These are phyloP conservation scores for Aspergillus novoparasiticus DNA, from an alignment of 2,329 filamentous ascomycete species.

Conservation along the genomic window DNA sequence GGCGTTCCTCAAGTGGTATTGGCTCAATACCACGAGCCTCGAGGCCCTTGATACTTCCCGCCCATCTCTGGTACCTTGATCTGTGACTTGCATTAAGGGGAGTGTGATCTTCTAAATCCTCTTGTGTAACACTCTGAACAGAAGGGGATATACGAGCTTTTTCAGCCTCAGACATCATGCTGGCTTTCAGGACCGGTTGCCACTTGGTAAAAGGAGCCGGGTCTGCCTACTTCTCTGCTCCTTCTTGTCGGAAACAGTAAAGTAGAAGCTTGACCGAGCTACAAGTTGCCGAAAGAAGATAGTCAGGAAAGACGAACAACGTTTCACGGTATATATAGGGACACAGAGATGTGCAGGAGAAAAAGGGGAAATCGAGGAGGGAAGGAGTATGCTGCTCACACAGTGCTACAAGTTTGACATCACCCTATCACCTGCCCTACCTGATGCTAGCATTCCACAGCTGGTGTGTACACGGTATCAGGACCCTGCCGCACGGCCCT, in stretches of 20 bases:
- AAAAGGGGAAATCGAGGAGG: conserved; percentile 11
- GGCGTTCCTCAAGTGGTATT: conserved; percentile 30
- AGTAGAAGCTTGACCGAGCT: not conserved
- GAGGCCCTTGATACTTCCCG: conserved; percentile 26
- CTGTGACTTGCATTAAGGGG: conserved; percentile 10
- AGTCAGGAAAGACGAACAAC: not conserved
- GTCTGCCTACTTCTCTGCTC: not conserved
- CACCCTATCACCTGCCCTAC: conserved; percentile 21
- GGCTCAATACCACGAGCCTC: conserved; percentile 33
- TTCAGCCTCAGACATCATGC: conserved; percentile 27
- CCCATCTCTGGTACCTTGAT: conserved; percentile 27
- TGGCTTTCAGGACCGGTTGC: conserved; percentile 1
- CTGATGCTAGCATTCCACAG: conserved; percentile 22
- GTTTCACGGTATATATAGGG: conserved; percentile 16
- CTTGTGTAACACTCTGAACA: conserved; percentile 26
- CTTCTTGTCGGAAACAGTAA: not conserved
- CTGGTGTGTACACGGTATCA: conserved; percentile 2
- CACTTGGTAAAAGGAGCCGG: not conserved
- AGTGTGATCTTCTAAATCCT: conserved; percentile 22
- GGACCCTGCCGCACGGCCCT: conserved; percentile 5
- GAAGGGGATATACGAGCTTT: conserved; percentile 28
- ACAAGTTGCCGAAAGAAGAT: conserved; percentile 1
- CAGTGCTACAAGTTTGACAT: conserved; percentile 18
- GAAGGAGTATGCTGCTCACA: conserved; percentile 4
- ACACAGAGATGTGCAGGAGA: not conserved